Base-by-base conservation (phyloP, 495 filamentous ascomycete species). In the Xylona heveae region DNA sequence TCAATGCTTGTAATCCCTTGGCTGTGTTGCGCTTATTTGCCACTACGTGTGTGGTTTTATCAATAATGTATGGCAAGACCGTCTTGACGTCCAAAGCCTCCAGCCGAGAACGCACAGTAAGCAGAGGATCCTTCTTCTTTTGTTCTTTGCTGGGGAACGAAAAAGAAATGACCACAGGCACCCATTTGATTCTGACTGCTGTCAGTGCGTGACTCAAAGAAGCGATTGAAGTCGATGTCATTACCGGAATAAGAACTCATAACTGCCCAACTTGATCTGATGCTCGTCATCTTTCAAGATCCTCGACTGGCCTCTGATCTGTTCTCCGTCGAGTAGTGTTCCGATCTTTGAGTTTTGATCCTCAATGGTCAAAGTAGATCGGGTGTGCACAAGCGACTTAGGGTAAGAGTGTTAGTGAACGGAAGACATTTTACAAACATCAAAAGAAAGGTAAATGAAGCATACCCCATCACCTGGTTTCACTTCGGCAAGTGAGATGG, bases 61-160 rank as follows among this genome's bases (percentile, higher is more conserved):
- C 64, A 23, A 62, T 48, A 2, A 82, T 56, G 47, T 78, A 95
- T 10, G 74, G 68, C 13, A 64, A 57, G 25, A 78, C 55, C 12
- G 75, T 71, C 45, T 95, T 97, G 46, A 95, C 76, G 50, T 91
- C 90, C 19, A 90, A 64, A 34, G 69, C 65, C 44, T 84, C 79
- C 6, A 93, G 59, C 26, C 62, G 63, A 19, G 63, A 58, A 37
- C 69, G 66, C 14, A 76, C 54, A 12, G 49, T 61, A 1, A 53
- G 59, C 8, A 76, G 52, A 30, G 74, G 64, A 13, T 81, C 76
- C 40, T 77, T 67, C 6, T 64, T 59, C 40, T 71, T 75, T 33
- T 68, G 62, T 42, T 82, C 68, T 45, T 78, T 91, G 30, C 59
- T 58, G n/a, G 65, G 68, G 38, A 84, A 75, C 2, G 78, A 81